Conservation (phyloP, 306 rosid species). For the Betula pendula region DNA sequence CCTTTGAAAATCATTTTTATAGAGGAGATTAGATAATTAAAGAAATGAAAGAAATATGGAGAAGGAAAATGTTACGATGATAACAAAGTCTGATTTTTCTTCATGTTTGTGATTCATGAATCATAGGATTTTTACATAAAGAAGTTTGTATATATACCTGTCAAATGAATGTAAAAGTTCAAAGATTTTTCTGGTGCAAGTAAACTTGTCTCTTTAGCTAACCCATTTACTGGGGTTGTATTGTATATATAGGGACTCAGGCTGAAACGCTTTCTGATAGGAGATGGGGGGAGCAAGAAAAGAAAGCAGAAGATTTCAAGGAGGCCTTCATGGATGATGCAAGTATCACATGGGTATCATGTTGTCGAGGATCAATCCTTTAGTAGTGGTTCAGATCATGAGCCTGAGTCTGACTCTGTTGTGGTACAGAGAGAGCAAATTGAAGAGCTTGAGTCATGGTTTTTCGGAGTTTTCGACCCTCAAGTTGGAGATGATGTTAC, state of each 20-base stretch:
- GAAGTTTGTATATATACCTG: background rate
- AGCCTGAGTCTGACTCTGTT: slow-evolving; percentile 51
- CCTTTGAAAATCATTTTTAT: too few relatives aligned
- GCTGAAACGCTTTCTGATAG: slow-evolving; percentile 42
- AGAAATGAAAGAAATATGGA: too few relatives aligned
- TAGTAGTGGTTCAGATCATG: slow-evolving; percentile 29
- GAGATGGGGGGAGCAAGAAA: slow-evolving; percentile 37
- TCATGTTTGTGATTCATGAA: background rate
- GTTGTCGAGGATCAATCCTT: slow-evolving; percentile 34
- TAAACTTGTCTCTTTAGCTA: background rate
- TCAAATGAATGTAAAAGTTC: too few relatives aligned
- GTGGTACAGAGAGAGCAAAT: slow-evolving; percentile 81
- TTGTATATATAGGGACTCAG: slow-evolving; percentile 42
- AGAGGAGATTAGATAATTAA: too few relatives aligned
- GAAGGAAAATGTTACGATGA: too few relatives aligned
- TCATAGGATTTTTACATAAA: background rate
- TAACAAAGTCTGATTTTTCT: background rate
- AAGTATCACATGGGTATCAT: slow-evolving; percentile 73
- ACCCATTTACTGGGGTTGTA: background rate
- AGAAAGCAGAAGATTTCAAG: slow-evolving; percentile 18
- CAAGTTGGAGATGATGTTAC: slow-evolving; percentile 58
- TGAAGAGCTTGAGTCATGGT: slow-evolving; percentile 67
- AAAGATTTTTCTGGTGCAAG: too few relatives aligned
- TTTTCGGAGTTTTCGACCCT: slow-evolving; percentile 72
- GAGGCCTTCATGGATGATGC: slow-evolving; percentile 71